Base-by-base conservation (phyloP, 345 rosid species). In the Citropsis articulata region DNA sequence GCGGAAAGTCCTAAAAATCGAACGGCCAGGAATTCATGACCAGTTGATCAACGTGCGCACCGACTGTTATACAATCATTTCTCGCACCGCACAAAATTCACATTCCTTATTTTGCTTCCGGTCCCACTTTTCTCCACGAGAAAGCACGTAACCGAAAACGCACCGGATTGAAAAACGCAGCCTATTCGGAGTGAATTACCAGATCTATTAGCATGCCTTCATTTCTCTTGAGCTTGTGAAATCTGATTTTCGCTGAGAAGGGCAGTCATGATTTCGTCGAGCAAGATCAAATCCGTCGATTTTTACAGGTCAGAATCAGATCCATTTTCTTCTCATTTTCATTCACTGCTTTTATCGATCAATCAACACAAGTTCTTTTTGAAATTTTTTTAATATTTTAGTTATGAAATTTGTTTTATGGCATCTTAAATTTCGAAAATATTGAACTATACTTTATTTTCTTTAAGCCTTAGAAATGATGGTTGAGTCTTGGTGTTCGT, bases 281-380 rank as follows among this genome's bases (percentile, higher is more conserved):
- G 85, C 85, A 90, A 85, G 86, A 75, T 90, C 91, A 91, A 90
- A 71, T 86, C 96, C 75, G 89, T 92, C 63, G 96, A 92, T 79
- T 92, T 92, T 83, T 89, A 89, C 77, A 88, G 94, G 94, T 91
- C 75, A 74, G 84, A 79, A 92, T 91, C 75, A 76, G 84, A 81
- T 79, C 80, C 69, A 77, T 53, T 78, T 64, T 75, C 79, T 66
- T 24, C 4, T 21, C 13, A 22, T 9, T 1, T 36, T 66, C 12
- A 4, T 66, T 66, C 27, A 3, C 38, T 16, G 5, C 18, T 66
- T 66, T 9, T 22, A 21, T 25, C n/a, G 70, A 66, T 36, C 48
- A 42, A 24, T 72, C n/a, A 16, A 10, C 66, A 1, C 79, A 6
- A 59, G 40, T 31, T 45, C 55, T 64, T 18, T 36, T 60, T 67